Percentiles rank a stretch among this genome's conserved stretches.
phyloP scores from a whole-genome alignment of 2,329 filamentous ascomycete species.

The Stemphylium vesicarium region DNA sequence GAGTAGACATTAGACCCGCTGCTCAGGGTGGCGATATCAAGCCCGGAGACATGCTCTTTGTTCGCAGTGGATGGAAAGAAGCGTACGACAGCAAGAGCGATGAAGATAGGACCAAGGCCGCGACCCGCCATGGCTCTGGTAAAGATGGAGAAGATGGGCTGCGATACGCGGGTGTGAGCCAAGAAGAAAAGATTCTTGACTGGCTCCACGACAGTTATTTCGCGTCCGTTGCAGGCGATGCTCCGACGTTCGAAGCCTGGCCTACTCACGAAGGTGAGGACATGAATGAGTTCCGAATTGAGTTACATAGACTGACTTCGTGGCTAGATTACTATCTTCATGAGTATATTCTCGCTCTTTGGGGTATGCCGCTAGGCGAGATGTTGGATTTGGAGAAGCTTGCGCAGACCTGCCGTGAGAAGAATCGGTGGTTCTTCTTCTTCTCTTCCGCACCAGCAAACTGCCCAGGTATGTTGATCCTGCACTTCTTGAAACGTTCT shows the following conservation, averaged over 20 bases:
- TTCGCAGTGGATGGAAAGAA: conserved; percentile 69
- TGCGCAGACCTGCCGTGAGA: conserved; percentile 61
- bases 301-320: conserved; percentile 4
- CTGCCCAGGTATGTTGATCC: conserved; percentile 54
- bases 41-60: conserved; percentile 69
- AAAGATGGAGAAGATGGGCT: conserved; percentile 48
- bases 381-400: conserved; percentile 59
- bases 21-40: conserved; percentile 62
- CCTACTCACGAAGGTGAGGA: conserved; percentile 56
- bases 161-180: conserved; percentile 58
- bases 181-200: conserved; percentile 62
- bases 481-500: neutral
- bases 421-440: conserved; percentile 66
- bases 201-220: conserved; percentile 76
- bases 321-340: conserved; percentile 42
- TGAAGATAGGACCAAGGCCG: conserved; percentile 44
- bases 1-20: conserved; percentile 65
- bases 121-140: conserved; percentile 53
- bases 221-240: conserved; percentile 68
- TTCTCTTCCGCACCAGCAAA: conserved; percentile 67
- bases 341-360: conserved; percentile 48
- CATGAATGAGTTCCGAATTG: neutral
- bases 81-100: conserved; percentile 57
- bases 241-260: conserved; percentile 68
- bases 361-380: conserved; percentile 51